Percentiles rank a stretch among this genome's conserved stretches.
phyloP scores from a whole-genome alignment of 495 filamentous ascomycete species.

The Monascus purpureus region DNA sequence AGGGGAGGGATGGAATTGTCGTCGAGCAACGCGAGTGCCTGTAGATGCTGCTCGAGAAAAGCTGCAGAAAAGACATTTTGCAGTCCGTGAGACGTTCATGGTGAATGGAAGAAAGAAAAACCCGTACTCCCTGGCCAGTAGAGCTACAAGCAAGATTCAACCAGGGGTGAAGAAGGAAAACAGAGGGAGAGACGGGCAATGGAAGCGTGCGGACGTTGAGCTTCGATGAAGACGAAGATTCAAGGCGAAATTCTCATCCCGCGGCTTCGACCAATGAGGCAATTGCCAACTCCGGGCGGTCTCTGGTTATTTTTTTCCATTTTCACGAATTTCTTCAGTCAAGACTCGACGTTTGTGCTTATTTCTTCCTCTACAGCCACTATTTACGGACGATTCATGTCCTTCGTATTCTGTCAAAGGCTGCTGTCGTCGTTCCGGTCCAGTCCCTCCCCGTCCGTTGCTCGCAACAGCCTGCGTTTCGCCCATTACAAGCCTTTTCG shows the following conservation, averaged over 20 bases:
- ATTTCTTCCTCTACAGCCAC: constrained; percentile 3
- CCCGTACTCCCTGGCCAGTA: constrained; percentile 14
- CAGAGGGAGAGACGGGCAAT: constrained; percentile 1
- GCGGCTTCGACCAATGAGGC: constrained; percentile 12
- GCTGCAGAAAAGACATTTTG: constrained; percentile 43
- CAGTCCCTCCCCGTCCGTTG: not conserved
- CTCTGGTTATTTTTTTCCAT: too few species aligned
- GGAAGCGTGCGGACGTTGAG: not conserved
- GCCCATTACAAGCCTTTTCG: constrained; percentile 3
- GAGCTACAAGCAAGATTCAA: constrained; percentile 11
- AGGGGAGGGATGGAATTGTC: constrained; percentile 38
- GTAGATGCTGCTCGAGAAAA: constrained; percentile 26
- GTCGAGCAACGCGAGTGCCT: constrained; percentile 31
- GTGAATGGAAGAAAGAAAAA: constrained; percentile 7
- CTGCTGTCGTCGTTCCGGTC: not conserved
- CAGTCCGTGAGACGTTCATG: constrained; percentile 47
- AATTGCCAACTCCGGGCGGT: too few species aligned
- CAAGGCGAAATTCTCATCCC: constrained; percentile 16
- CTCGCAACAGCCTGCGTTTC: not conserved
- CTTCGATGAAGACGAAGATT: constrained; percentile 1
- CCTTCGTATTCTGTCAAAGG: not conserved
- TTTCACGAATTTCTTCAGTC: too few species aligned
- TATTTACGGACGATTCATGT: not conserved
- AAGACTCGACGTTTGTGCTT: constrained; percentile 4
- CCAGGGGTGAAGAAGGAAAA: constrained; percentile 5